Percentiles rank a stretch among this genome's conserved stretches.
phyloP scores from a whole-genome alignment of 202 grass and related monocot genomes.

The Hordeum pubiflorum region DNA sequence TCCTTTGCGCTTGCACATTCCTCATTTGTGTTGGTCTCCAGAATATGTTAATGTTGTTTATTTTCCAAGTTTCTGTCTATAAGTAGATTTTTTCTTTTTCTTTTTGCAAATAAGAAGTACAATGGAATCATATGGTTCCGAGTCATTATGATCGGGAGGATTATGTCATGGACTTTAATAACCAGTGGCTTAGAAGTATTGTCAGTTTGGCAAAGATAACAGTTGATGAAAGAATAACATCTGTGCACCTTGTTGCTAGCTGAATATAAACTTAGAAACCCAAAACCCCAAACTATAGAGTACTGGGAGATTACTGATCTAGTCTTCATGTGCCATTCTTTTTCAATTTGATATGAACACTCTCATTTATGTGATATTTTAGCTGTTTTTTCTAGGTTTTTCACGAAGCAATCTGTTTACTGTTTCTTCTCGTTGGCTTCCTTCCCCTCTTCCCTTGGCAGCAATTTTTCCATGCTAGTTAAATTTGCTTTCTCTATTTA shows the following conservation, averaged over 20 bases:
- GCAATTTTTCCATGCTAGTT: conserved; percentile 2
- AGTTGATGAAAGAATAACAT: neutral
- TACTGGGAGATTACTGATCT: neutral
- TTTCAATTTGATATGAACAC: neutral
- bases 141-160: neutral
- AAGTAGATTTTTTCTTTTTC: neutral
- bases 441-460: neutral
- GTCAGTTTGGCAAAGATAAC: neutral
- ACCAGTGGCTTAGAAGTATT: neutral
- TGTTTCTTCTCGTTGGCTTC: conserved; percentile 9
- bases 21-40: neutral
- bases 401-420: neutral
- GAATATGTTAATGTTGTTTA: conserved; percentile 2
- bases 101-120: neutral
- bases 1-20: neutral
- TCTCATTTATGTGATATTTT: neutral
- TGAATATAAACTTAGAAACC: neutral
- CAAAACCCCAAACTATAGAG: neutral
- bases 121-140: neutral
- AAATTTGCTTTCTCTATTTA: neutral
- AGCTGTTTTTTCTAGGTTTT: neutral
- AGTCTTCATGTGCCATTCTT: neutral
- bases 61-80: conserved; percentile 6
- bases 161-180: neutral
- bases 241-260: neutral